Evolutionary conservation across 2,329 filamentous ascomycete species (phyloP).

Genomic region (Fusarium agapanthi): DNA sequence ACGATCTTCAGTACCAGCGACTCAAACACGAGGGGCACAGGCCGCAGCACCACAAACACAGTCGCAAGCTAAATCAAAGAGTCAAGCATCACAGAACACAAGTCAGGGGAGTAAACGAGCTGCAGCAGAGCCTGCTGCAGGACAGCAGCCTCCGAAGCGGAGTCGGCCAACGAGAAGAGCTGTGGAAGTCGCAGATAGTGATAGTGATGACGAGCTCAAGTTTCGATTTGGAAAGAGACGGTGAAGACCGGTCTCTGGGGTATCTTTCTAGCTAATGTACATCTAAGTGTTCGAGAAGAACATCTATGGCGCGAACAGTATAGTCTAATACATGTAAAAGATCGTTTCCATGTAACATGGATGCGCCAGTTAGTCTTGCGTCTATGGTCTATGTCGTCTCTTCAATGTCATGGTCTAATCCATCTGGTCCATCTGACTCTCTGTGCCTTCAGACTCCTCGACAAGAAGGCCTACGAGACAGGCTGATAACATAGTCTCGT

Average conservation of each 20-base stretch:
- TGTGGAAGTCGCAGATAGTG: constrained; percentile 50
- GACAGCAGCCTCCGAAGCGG: constrained; percentile 46
- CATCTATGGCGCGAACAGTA: constrained; percentile 21
- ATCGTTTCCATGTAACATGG: not conserved
- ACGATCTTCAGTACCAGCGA: constrained; percentile 7
- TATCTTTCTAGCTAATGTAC: constrained; percentile 45
- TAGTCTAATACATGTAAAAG: constrained; percentile 8
- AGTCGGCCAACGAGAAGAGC: constrained; percentile 48
- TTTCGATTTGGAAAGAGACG: constrained; percentile 65
- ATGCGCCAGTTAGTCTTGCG: not conserved
- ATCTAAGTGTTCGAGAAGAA: constrained; percentile 29
- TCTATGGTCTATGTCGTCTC: not conserved
- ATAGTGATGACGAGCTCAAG: constrained; percentile 65
- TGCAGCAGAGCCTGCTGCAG: constrained; percentile 43
- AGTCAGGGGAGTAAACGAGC: constrained; percentile 48
- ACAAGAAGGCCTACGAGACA: constrained; percentile 72
- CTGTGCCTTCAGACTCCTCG: constrained; percentile 58
- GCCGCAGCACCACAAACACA: constrained; percentile 41
- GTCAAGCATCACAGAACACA: constrained; percentile 40
- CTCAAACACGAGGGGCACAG: constrained; percentile 38
- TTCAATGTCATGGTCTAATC: constrained; percentile 53
- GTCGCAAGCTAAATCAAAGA: constrained; percentile 43
- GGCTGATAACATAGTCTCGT: constrained; percentile 72
- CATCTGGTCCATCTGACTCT: constrained; percentile 66
- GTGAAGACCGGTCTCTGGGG: constrained; percentile 43